Base-by-base conservation (phyloP, 2,329 filamentous ascomycete species). In the Colletotrichum eleusines region DNA sequence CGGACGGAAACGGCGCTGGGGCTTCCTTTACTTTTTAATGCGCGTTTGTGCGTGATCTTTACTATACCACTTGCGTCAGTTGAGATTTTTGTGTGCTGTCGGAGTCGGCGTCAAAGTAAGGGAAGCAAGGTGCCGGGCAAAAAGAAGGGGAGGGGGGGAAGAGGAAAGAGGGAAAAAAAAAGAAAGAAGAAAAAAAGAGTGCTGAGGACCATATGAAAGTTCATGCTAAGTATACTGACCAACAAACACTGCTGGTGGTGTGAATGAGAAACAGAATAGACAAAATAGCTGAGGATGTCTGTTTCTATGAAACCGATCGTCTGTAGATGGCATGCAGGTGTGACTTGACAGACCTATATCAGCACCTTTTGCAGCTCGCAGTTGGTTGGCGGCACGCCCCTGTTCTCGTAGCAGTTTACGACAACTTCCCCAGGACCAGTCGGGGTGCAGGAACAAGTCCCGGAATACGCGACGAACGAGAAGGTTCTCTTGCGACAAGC, bases 1-100 rank as follows among this genome's bases (percentile, higher is more conserved):
- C 8, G 28, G 44, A 44, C 26, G 42, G 33, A 20, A 20, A 42
- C 9, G 35, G 35, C 38, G 14, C n/a, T 3, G 14, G 54, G 5
- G 3, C 26, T 26, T 42, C 23, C 26, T 40, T 26, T 23, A n/a
- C 20, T 46, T 44, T 9, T 3, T 44, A 3, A 44, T 44, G 16
- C 11, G n/a, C 18, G 42, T 44, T 44, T 44, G 28, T 50, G 14
- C 18, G 2, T 48, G 35, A 28, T 69, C 33, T 66, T 65, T 69
- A 66, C 53, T 66, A 69, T 69, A 66, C 53, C 51, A 57, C 35
- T 57, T 50, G 38, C n/a, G 62, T 60, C 57, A n/a, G 40, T 59
- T 59, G 38, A 23, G 0, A 28, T 46, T 23, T 33, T 31, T 20
- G 9, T 31, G 40, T n/a, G 28, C 57, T 46, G 20, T 33, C n/a